Evolutionary conservation across 495 filamentous ascomycete species (phyloP).

Genomic region (Rhypophila decipiens): DNA sequence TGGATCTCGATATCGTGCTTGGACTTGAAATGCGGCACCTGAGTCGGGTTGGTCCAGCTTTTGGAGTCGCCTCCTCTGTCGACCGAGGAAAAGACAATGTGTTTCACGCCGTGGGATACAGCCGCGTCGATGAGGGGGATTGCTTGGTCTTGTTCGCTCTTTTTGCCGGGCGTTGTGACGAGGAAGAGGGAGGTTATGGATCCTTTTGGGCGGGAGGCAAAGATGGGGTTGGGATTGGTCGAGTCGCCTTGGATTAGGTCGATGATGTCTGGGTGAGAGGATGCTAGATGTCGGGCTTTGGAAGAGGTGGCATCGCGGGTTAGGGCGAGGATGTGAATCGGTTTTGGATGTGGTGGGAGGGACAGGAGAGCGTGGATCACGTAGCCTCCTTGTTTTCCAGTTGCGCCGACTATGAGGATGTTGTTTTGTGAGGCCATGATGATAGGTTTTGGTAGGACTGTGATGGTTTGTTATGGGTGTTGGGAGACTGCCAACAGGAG

Average conservation of each 20-base stretch:
- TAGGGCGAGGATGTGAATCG: slow-evolving; percentile 60
- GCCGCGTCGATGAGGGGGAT: slow-evolving; percentile 54
- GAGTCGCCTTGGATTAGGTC: slow-evolving; percentile 54
- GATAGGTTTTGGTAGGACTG: background rate
- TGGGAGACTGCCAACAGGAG: no score
- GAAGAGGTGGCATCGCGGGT: slow-evolving; percentile 54
- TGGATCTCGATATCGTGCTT: slow-evolving; percentile 63
- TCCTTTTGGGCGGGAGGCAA: slow-evolving; percentile 37
- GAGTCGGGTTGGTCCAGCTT: slow-evolving; percentile 50
- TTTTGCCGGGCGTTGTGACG: slow-evolving; percentile 37
- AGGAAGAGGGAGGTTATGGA: slow-evolving; percentile 44
- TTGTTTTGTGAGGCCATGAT: slow-evolving; percentile 16
- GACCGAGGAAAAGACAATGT: slow-evolving; percentile 62
- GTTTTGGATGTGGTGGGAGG: slow-evolving; percentile 17
- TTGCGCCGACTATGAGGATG: slow-evolving; percentile 57
- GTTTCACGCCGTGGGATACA: slow-evolving; percentile 35
- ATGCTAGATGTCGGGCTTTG: slow-evolving; percentile 45
- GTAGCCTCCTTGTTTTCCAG: slow-evolving; percentile 64
- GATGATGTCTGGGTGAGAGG: slow-evolving; percentile 26
- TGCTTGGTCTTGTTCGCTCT: slow-evolving; percentile 54
- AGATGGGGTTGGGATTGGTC: slow-evolving; percentile 45
- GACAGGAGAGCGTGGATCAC: slow-evolving; percentile 52
- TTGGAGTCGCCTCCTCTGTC: slow-evolving; percentile 56
- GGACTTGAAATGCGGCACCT: slow-evolving; percentile 54
- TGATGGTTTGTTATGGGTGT: background rate